phyloP scores from a whole-genome alignment of 805 yeast genomes.

The Pichia manshurica region DNA sequence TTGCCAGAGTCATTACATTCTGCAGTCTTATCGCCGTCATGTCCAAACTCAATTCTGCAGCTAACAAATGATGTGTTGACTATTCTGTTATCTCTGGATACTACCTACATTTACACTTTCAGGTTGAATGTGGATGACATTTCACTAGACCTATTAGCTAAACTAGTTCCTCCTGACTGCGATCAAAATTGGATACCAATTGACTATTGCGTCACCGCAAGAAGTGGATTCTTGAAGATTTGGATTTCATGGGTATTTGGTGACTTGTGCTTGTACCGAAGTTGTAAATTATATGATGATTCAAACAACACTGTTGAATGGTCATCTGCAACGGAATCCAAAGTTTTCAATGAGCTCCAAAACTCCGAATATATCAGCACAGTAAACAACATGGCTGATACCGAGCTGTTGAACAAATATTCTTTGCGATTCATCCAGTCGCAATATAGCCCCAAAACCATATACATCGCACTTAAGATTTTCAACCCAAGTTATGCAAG shows the following conservation, averaged over 20 bases:
- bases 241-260: constrained; percentile 26
- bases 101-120: constrained; percentile 20
- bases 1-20: constrained; percentile 21
- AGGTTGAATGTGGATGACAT: constrained; percentile 14
- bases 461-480: constrained; percentile 14
- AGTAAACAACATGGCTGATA: constrained; percentile 8
- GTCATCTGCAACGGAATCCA: constrained; percentile 13
- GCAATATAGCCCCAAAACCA: constrained; percentile 45
- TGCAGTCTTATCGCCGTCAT: constrained; percentile 16
- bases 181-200: constrained; percentile 25
- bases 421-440: constrained; percentile 43
- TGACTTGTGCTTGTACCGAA: constrained; percentile 19
- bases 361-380: constrained; percentile 13
- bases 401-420: constrained; percentile 28
- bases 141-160: constrained; percentile 11
- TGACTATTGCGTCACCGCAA: constrained; percentile 14
- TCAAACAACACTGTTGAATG: constrained; percentile 12
- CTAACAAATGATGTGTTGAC: constrained; percentile 15
- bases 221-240: constrained; percentile 8
- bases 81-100: constrained; percentile 25
- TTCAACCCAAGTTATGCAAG: constrained; percentile 7
- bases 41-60: constrained; percentile 19
- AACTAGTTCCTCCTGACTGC: constrained; percentile 16
- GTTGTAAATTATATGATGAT: constrained; percentile 14
- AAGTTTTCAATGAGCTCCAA: constrained; percentile 7